phyloP scores from a whole-genome alignment of 1,139 yeast genomes.

The Yamadazyma dendronema region DNA sequence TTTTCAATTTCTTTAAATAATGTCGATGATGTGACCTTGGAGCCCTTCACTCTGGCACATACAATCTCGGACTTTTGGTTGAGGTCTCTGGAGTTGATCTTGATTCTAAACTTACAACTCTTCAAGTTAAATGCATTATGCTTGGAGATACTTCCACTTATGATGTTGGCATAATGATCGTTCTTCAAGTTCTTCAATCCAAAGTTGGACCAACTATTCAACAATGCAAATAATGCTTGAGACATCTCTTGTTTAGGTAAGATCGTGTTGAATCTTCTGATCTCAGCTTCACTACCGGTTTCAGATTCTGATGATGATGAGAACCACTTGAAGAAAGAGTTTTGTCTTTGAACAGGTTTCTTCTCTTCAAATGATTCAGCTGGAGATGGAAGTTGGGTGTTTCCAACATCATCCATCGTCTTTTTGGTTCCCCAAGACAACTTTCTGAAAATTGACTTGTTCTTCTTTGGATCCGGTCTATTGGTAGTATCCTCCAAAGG shows the following conservation, averaged over 20 bases:
- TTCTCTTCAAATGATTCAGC: slow-evolving; percentile 38
- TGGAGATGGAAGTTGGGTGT: slow-evolving; percentile 39
- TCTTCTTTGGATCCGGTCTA: slow-evolving; percentile 33
- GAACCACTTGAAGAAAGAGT: slow-evolving; percentile 46
- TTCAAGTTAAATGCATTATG: slow-evolving; percentile 61
- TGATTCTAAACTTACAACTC: slow-evolving; percentile 63
- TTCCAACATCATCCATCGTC: slow-evolving; percentile 21
- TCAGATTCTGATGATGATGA: slow-evolving; percentile 20
- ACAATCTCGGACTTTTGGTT: slow-evolving; percentile 47
- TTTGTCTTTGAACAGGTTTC: slow-evolving; percentile 23
- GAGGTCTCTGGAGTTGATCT: slow-evolving; percentile 39
- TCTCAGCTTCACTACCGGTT: slow-evolving; percentile 25
- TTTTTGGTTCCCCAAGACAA: slow-evolving; percentile 56
- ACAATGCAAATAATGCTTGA: slow-evolving; percentile 60
- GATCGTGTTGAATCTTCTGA: slow-evolving; percentile 41
- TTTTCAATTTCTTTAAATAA: slow-evolving; percentile 48
- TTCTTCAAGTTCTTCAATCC: slow-evolving; percentile 60
- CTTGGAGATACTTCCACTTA: slow-evolving; percentile 61
- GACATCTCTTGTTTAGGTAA: slow-evolving; percentile 57
- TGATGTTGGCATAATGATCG: slow-evolving; percentile 41
- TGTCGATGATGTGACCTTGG: slow-evolving; percentile 40
- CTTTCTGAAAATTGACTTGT: slow-evolving; percentile 59
- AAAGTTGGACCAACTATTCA: slow-evolving; percentile 68
- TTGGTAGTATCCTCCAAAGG: slow-evolving; percentile 22
- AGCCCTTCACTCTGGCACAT: slow-evolving; percentile 47